A percentile compares a stretch with the other conserved stretches of the same genome.
Conservation (phyloP, 108 stramenopile genomes). For the Nannochloropsis gaditana region DNA sequence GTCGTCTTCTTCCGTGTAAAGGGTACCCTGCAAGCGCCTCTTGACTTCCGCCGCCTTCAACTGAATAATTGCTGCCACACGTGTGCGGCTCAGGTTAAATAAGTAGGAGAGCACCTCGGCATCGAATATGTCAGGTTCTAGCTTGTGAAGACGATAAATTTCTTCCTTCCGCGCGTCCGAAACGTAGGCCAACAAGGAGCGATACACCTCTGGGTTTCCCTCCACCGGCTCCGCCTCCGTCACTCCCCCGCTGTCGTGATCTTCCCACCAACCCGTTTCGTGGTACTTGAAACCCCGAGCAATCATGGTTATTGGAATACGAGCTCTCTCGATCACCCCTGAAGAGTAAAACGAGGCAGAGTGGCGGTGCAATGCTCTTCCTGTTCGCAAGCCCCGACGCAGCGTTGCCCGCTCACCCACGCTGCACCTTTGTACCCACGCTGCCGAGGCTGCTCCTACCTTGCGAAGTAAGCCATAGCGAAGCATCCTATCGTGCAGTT, state of each 20-base stretch:
- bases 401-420: not conserved
- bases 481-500: not conserved
- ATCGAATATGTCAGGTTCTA: conserved; percentile 11
- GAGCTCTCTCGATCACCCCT: not conserved
- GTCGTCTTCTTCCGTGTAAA: conserved; percentile 13
- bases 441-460: not conserved
- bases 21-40: not conserved
- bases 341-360: not conserved
- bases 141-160: not conserved
- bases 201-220: not conserved
- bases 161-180: conserved; percentile 10
- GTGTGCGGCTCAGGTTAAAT: not conserved
- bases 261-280: conserved; percentile 16
- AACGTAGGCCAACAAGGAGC: not conserved
- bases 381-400: not conserved
- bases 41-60: not conserved
- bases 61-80: not conserved
- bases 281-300: conserved; percentile 5
- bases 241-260: not conserved
- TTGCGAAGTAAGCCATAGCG: not conserved
- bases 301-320: not conserved
- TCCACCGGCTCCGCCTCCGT: conserved; percentile 5
- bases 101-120: not conserved
- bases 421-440: not conserved
- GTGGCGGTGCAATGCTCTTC: not conserved